phyloP scores from a whole-genome alignment of 2,329 filamentous ascomycete species.

The Talaromyces marneffei region DNA sequence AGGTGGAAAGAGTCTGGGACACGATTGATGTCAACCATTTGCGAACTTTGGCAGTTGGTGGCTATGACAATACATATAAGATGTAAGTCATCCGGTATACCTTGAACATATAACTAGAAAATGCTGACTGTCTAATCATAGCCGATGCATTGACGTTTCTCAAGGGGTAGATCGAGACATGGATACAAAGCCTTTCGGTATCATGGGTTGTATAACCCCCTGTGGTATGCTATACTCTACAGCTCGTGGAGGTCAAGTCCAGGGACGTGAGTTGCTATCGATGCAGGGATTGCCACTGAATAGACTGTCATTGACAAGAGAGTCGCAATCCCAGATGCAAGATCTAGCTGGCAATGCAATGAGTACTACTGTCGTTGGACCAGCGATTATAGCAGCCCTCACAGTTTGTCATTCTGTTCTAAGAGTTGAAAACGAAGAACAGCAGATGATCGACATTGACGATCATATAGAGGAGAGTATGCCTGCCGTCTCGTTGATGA shows the following conservation, averaged over 20 bases:
- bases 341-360: conserved; percentile 76
- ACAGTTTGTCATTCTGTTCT: conserved; percentile 28
- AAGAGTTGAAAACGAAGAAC: background rate
- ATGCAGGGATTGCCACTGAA: conserved; percentile 65
- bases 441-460: conserved; percentile 10
- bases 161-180: conserved; percentile 64
- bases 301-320: conserved; percentile 57
- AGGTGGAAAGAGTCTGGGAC: conserved; percentile 59
- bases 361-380: conserved; percentile 65
- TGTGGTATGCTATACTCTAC: conserved; percentile 57
- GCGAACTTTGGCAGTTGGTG: conserved; percentile 39
- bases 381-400: conserved; percentile 55
- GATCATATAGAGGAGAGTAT: background rate
- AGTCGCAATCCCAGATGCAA: conserved; percentile 57
- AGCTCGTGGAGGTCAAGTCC: conserved; percentile 54
- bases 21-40: conserved; percentile 59
- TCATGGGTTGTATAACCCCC: conserved; percentile 64
- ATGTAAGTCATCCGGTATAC: conserved; percentile 31
- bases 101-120: background rate
- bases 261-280: conserved; percentile 56
- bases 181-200: conserved; percentile 47
- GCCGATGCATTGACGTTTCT: conserved; percentile 55
- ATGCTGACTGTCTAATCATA: conserved; percentile 16
- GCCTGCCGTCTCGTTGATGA: conserved; percentile 6
- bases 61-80: conserved; percentile 56